A percentile compares a stretch with the other conserved stretches of the same genome.
Conservation (phyloP, 768 basidiomycete species). For the Agaricus sinodeliciosus region DNA sequence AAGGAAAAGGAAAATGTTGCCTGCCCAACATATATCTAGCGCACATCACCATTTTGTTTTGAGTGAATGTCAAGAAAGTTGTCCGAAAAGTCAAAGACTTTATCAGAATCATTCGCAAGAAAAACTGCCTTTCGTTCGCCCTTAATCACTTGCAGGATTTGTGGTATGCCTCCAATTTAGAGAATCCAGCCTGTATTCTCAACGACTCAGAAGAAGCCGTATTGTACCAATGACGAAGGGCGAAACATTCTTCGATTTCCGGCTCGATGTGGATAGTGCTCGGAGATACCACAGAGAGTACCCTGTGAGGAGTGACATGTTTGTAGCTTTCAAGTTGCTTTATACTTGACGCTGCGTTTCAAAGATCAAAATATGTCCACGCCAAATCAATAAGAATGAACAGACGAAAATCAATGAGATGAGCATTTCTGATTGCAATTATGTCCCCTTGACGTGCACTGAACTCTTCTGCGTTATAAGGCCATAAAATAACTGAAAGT, state of each 20-base stretch:
- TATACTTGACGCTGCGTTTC: neutral
- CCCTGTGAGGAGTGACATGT: neutral
- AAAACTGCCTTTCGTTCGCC: too few species aligned
- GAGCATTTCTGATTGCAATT: constrained; percentile 1
- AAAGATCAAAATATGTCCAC: neutral
- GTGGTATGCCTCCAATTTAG: too few species aligned
- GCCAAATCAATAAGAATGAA: neutral
- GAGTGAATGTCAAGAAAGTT: too few species aligned
- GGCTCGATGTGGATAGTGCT: constrained; percentile 7
- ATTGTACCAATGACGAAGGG: neutral
- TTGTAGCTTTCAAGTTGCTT: neutral
- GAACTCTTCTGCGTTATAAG: constrained; percentile 1
- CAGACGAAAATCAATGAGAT: neutral
- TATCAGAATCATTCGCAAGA: too few species aligned
- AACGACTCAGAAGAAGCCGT: neutral
- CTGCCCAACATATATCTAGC: too few species aligned
- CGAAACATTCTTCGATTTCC: neutral
- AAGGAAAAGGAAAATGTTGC: too few species aligned
- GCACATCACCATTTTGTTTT: too few species aligned
- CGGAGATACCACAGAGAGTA: neutral
- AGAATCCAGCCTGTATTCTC: too few species aligned
- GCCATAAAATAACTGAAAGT: neutral
- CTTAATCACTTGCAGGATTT: too few species aligned
- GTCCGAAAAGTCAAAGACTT: too few species aligned
- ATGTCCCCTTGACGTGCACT: neutral